Base-by-base conservation (phyloP, 768 basidiomycete species). In the Megacollybia marginata region DNA sequence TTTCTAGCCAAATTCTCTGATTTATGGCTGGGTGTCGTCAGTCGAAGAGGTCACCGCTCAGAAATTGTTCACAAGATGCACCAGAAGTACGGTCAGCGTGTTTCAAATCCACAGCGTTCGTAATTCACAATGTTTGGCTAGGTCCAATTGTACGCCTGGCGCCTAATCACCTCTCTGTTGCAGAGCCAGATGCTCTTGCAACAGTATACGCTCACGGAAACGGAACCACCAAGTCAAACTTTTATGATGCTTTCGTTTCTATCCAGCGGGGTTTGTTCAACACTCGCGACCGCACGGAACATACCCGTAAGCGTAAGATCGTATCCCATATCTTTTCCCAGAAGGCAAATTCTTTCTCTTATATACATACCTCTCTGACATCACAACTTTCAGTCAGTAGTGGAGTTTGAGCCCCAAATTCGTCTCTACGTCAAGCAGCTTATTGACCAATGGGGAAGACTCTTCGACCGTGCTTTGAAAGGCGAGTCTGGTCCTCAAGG, bases 241-340 rank as follows among this genome's bases (percentile, higher is more conserved):
- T 89, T 63, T 89, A 86, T 60, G 82, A 86, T 50, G 80, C 80
- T 12, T 91, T 92, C 56, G 85, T 90, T 20, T 83, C 83, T 28
- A 86, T 88, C 50, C 70, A 68, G 32, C 76, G 83, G 31, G 85
- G 85, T 1, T 68, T 90, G 28, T 89, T 90, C 76, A 88, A 84
- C 63, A 87, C 85, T 15, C 80, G 89, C 42, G 79, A 86, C 59
- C 80, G 89, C 32, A 60, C 66, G 6, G 87, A 91, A 50, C 92
- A 95, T 62, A 75, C 88, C 6, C 81, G 92, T 40, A 95, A 93
- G 68, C 83, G 91, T 69, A 95, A 95, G 69, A 88, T 96, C 52
- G 79, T 95, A 43, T 84, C 88, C 1, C 81, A 88, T 60, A 84
- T 90, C 57, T 89, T 89, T 66, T 83, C 84, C 1, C 85, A 87